phyloP scores from a whole-genome alignment of 805 yeast genomes.

The Maudiozyma bulderi region DNA sequence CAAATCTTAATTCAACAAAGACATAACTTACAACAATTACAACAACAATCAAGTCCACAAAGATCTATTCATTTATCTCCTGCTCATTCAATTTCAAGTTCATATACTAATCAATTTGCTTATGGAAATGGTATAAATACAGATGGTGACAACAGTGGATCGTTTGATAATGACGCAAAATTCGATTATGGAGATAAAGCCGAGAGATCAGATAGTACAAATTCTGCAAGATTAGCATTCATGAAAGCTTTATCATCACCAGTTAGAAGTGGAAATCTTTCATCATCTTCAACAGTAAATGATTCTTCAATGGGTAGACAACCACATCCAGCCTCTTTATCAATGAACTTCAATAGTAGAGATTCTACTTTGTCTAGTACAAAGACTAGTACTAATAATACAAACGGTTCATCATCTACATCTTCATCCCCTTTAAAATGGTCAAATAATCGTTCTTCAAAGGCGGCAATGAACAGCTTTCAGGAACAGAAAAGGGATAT shows the following conservation, averaged over 20 bases:
- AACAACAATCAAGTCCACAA: neutral
- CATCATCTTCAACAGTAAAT: neutral
- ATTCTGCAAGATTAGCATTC: conserved; percentile 34
- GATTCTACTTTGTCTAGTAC: no score
- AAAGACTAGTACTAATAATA: neutral
- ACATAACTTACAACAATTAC: neutral
- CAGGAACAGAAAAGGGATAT: neutral
- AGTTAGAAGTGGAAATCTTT: neutral
- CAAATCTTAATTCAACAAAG: neutral
- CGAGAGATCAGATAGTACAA: conserved; percentile 16
- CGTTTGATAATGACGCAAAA: conserved; percentile 4
- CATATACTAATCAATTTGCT: conserved; percentile 10
- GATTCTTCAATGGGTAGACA: neutral
- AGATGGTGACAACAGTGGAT: conserved; percentile 3
- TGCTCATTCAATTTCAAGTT: neutral
- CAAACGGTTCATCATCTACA: neutral
- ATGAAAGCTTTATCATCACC: conserved; percentile 29
- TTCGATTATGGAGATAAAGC: no score
- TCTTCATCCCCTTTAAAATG: neutral
- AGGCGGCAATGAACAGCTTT: neutral
- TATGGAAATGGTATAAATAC: conserved; percentile 6
- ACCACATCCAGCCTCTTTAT: neutral
- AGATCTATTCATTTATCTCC: neutral
- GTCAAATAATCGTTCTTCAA: neutral
- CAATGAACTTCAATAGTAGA: no score